A percentile compares a stretch with the other conserved stretches of the same genome.
Conservation (phyloP, 768 basidiomycete species). For the Sarcodon aspratus region DNA sequence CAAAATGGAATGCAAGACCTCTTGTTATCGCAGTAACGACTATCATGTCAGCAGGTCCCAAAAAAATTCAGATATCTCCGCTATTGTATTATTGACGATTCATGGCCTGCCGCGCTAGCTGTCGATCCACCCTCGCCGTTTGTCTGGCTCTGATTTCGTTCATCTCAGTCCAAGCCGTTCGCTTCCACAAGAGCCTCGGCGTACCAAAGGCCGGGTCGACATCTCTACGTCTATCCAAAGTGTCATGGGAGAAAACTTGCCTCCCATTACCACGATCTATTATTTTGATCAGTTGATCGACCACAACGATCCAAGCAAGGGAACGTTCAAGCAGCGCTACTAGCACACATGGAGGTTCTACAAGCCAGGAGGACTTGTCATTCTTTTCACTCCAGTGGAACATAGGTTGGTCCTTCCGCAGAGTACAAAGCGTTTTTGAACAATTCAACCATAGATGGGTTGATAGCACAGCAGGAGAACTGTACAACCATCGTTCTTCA, state of each 20-base stretch:
- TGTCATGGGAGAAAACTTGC: conserved; percentile 15
- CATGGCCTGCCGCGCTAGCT: no score
- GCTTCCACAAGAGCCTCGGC: no score
- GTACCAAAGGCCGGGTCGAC: no score
- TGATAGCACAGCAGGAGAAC: conserved; percentile 53
- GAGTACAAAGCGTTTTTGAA: conserved; percentile 41
- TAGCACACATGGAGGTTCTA: conserved; percentile 65
- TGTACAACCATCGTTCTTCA: conserved; percentile 56
- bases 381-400: conserved; percentile 63
- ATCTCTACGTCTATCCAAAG: no score
- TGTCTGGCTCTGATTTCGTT: no score
- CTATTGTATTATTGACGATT: no score
- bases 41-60: no score
- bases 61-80: no score
- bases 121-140: no score
- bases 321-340: conserved; percentile 73
- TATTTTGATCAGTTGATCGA: conserved; percentile 44
- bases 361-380: conserved; percentile 43
- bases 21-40: no score
- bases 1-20: no score
- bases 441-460: conserved; percentile 50
- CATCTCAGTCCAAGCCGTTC: no score
- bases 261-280: conserved; percentile 27
- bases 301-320: conserved; percentile 40
- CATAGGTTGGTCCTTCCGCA: conserved; percentile 5